These are phyloP conservation scores for Alternaria sp. DNA, from an alignment of 2,329 filamentous ascomycete species.

Conservation along the genomic window DNA sequence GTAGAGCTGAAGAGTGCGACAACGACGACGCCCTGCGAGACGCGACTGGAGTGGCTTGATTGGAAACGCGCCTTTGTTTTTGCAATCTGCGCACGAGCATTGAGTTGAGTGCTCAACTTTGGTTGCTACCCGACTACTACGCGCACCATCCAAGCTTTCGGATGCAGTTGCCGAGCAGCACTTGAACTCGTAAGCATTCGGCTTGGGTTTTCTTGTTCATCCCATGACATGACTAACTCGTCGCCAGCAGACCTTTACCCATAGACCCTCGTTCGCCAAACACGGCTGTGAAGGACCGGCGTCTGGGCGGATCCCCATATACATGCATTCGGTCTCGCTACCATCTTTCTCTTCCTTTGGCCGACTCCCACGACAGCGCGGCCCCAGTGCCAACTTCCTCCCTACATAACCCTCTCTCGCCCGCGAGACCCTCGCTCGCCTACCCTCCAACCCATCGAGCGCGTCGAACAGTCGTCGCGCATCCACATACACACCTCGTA, in stretches of 20 bases:
- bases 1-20: not conserved
- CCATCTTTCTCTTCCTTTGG: constrained; percentile 23
- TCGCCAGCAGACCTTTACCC: not conserved
- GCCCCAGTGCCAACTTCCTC: constrained; percentile 27
- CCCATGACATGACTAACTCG: not conserved
- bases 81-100: not conserved
- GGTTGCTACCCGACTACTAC: constrained; percentile 1
- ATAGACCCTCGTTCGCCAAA: constrained; percentile 24
- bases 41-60: not conserved
- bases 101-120: not conserved
- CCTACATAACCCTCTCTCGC: constrained; percentile 30
- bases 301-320: constrained; percentile 57
- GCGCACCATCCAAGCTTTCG: constrained; percentile 12
- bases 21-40: not conserved
- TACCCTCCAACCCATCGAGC: not conserved
- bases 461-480: not conserved
- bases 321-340: constrained; percentile 51
- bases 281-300: constrained; percentile 48
- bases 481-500: not conserved
- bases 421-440: not conserved
- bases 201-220: constrained; percentile 8
- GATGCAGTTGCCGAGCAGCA: constrained; percentile 5
- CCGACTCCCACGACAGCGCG: constrained; percentile 24
- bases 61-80: not conserved
- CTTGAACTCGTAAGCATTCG: constrained; percentile 4